Evolutionary conservation across 768 basidiomycete genomes (phyloP).

Genomic region (Lactifluus pinguis): DNA sequence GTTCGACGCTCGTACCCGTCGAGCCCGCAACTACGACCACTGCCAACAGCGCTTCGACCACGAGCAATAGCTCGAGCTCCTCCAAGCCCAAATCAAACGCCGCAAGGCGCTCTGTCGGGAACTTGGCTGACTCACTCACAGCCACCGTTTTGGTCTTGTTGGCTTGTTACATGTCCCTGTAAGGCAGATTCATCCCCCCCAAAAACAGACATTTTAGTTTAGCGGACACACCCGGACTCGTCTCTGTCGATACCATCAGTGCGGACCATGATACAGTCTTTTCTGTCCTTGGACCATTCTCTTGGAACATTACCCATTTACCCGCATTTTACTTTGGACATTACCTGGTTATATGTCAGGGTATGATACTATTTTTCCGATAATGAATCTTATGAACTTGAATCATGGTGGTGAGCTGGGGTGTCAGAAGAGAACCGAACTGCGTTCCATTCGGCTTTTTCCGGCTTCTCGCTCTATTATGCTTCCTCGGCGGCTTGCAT

Average conservation of each 20-base stretch:
- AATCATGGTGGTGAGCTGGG: too few species aligned
- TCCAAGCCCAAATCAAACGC: not conserved
- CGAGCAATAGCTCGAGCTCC: not conserved
- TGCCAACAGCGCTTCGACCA: not conserved
- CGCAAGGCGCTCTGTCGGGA: not conserved
- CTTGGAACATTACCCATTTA: not conserved
- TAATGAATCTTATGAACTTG: too few species aligned
- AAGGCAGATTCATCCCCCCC: not conserved
- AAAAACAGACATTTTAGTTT: not conserved
- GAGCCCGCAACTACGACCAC: not conserved
- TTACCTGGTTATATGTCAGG: not conserved
- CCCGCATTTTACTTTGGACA: not conserved
- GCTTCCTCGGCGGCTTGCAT: too few species aligned
- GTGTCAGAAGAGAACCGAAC: too few species aligned
- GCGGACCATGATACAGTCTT: not conserved
- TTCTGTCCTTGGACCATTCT: not conserved
- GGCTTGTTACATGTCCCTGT: slow-evolving; percentile 5
- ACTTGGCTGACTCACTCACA: not conserved
- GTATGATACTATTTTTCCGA: not conserved
- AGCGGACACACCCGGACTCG: not conserved
- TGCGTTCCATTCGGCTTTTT: too few species aligned
- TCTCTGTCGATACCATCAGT: not conserved
- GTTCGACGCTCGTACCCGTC: slow-evolving; percentile 44
- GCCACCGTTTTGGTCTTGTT: not conserved
- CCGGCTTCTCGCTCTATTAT: too few species aligned